These are phyloP conservation scores for Fusarium stilboides DNA, from an alignment of 2,329 filamentous ascomycete species.

Conservation along the genomic window DNA sequence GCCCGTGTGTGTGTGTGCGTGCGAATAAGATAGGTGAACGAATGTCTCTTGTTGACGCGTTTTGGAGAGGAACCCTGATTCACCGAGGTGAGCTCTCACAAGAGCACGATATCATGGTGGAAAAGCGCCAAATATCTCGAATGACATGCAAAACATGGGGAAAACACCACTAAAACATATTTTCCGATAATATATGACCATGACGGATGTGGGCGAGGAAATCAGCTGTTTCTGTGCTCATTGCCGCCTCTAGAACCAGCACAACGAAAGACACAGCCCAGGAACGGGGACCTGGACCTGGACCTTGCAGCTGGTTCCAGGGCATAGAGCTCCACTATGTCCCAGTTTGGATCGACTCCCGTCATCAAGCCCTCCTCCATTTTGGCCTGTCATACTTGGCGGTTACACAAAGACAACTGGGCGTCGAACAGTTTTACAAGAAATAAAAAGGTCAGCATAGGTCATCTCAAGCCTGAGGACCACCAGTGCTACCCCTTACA, in stretches of 20 bases:
- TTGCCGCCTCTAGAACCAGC: conserved; percentile 15
- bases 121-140: neutral
- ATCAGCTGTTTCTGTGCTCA: conserved; percentile 23
- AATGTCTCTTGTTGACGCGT: conserved; percentile 20
- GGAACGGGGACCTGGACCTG: conserved; percentile 25
- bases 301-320: conserved; percentile 16
- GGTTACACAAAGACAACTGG: conserved; percentile 16
- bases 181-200: conserved; percentile 12
- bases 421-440: conserved; percentile 15
- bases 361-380: conserved; percentile 7
- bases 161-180: conserved; percentile 27
- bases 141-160: conserved; percentile 4
- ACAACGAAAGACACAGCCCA: conserved; percentile 7
- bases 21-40: neutral
- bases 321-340: conserved; percentile 26
- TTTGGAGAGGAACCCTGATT: conserved; percentile 26
- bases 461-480: conserved; percentile 7
- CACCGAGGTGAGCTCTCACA: conserved; percentile 18
- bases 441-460: conserved; percentile 6
- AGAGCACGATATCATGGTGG: neutral
- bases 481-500: conserved; percentile 15
- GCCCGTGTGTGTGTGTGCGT: conserved; percentile 20
- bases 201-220: conserved; percentile 11
- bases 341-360: conserved; percentile 25
- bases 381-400: conserved; percentile 18